These are phyloP conservation scores for Verticillium alfalfae DNA, from an alignment of 2,329 filamentous ascomycete genomes.

Conservation along the genomic window DNA sequence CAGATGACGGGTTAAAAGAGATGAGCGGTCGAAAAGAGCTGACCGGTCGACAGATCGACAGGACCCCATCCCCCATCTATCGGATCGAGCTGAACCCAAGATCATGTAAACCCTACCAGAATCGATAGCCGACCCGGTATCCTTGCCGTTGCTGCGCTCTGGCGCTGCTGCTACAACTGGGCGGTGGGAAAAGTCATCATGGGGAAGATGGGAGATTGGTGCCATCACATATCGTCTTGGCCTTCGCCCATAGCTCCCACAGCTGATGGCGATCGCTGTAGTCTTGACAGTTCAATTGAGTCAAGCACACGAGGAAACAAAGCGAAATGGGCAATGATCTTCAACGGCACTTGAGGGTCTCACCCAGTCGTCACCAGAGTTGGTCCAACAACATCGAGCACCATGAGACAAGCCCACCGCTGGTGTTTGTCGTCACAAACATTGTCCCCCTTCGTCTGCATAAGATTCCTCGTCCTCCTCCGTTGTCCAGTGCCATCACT, in stretches of 20 bases:
- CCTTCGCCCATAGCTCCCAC: neutral
- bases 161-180: neutral
- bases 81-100: neutral
- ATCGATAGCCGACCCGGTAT: neutral
- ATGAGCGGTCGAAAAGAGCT: neutral
- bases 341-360: neutral
- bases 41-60: neutral
- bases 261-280: neutral
- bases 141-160: neutral
- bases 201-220: neutral
- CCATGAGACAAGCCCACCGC: neutral
- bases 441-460: neutral
- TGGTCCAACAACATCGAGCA: neutral
- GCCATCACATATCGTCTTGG: neutral
- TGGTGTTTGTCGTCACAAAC: neutral
- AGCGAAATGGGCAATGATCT: neutral
- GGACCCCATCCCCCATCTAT: neutral
- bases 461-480: neutral
- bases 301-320: neutral
- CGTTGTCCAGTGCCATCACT: neutral
- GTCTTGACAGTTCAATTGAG: neutral
- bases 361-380: neutral
- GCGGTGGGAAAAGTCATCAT: too few relatives aligned
- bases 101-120: neutral
- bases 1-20: neutral